Conservation (phyloP, 805 yeast species). For the Saccharomycopsis sp. region DNA sequence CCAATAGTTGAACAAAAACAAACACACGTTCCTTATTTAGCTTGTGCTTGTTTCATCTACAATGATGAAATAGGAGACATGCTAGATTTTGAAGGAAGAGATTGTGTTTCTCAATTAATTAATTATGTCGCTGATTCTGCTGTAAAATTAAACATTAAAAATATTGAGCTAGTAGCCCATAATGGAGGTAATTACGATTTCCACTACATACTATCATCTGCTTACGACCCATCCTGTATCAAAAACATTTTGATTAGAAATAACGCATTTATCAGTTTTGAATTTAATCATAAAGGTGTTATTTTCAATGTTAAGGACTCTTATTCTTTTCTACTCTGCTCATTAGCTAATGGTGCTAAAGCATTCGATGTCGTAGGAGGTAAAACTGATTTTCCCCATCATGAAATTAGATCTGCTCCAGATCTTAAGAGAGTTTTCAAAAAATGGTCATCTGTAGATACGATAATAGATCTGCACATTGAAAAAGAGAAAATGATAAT, state of each 20-base stretch:
- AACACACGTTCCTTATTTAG: slow-evolving; percentile 4
- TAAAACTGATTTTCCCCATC: slow-evolving; percentile 6
- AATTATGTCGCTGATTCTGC: neutral
- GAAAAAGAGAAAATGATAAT: too few species aligned
- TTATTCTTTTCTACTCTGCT: slow-evolving; percentile 2
- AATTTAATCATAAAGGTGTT: slow-evolving; percentile 1
- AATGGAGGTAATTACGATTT: slow-evolving; percentile 8
- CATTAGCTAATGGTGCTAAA: slow-evolving; percentile 3
- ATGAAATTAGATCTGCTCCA: neutral
- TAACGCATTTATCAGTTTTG: slow-evolving; percentile 7
- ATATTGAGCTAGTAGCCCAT: slow-evolving; percentile 8
- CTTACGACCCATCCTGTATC: too few species aligned
- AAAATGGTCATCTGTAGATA: too few species aligned
- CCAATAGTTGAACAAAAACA: slow-evolving; percentile 1
- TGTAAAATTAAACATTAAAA: neutral
- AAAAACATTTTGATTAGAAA: slow-evolving; percentile 5
- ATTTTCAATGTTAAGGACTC: slow-evolving; percentile 6
- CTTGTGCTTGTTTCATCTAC: slow-evolving; percentile 5
- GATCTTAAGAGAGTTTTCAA: slow-evolving; percentile 4
- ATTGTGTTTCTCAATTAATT: slow-evolving; percentile 5
- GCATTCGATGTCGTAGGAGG: neutral
- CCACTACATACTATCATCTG: slow-evolving; percentile 2
- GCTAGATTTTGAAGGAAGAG: slow-evolving; percentile 4
- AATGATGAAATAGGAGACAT: neutral
- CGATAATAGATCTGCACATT: too few species aligned